Conservation (phyloP, 2,329 filamentous ascomycete species). For the Escovopsis sp. region DNA sequence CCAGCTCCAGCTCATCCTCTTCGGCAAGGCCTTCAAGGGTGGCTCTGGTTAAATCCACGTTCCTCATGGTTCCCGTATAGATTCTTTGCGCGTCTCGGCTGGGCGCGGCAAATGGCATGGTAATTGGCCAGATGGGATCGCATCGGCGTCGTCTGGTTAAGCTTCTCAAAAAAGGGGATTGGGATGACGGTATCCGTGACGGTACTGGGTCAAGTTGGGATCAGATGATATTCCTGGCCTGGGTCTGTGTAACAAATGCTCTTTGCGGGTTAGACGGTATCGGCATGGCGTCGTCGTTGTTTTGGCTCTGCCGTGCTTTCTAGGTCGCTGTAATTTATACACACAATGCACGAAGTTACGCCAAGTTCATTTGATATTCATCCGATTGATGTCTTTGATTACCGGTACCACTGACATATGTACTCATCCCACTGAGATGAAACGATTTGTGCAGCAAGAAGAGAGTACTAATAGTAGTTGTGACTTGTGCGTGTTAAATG, state of each 20-base stretch:
- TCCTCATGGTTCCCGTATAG: slow-evolving; percentile 25
- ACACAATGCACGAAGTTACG: slow-evolving; percentile 19
- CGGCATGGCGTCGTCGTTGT: slow-evolving; percentile 31
- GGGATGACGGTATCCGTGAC: slow-evolving; percentile 33
- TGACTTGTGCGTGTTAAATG: too few species aligned
- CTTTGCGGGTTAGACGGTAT: slow-evolving; percentile 34
- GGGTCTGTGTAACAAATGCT: slow-evolving; percentile 26
- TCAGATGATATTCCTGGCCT: slow-evolving; percentile 21
- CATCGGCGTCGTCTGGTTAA: slow-evolving; percentile 24
- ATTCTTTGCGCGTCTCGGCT: slow-evolving; percentile 18
- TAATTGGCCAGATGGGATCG: slow-evolving; percentile 21
- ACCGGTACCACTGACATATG: too few species aligned
- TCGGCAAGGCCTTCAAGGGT: slow-evolving; percentile 98
- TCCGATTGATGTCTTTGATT: too few species aligned
- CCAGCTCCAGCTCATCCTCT: slow-evolving; percentile 96
- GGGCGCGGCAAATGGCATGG: slow-evolving; percentile 13
- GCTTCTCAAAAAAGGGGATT: slow-evolving; percentile 25
- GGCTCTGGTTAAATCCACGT: slow-evolving; percentile 33
- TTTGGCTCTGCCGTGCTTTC: slow-evolving; percentile 31
- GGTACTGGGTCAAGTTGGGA: slow-evolving; percentile 30
- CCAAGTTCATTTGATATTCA: too few species aligned
- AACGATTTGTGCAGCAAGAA: too few species aligned
- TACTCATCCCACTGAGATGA: too few species aligned
- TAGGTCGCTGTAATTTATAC: slow-evolving; percentile 50
- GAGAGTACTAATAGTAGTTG: too few species aligned